Conservation (phyloP, 768 basidiomycete species). For the Naganishia friedmannii region DNA sequence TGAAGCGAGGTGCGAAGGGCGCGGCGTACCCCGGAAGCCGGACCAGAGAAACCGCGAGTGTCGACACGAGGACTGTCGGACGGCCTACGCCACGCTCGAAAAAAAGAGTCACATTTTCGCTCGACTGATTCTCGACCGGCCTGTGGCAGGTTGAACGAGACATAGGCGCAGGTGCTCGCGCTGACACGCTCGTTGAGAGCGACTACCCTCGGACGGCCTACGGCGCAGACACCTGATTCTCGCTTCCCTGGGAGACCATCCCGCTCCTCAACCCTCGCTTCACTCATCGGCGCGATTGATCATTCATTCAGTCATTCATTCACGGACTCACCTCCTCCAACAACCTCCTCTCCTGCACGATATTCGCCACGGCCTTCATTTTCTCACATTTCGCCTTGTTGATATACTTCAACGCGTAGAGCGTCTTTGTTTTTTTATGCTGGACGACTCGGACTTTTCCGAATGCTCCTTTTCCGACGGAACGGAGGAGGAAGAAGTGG, state of each 20-base stretch:
- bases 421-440: slow-evolving; percentile 84
- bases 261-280: background rate
- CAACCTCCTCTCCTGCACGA: slow-evolving; percentile 87
- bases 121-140: too few species aligned
- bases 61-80: too few species aligned
- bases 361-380: slow-evolving; percentile 86
- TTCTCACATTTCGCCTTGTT: slow-evolving; percentile 89
- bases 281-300: background rate
- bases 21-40: too few species aligned
- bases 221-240: background rate
- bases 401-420: slow-evolving; percentile 96
- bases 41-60: too few species aligned
- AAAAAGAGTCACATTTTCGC: too few species aligned
- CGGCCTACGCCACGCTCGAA: too few species aligned
- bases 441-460: slow-evolving; percentile 98
- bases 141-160: too few species aligned
- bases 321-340: slow-evolving; percentile 72
- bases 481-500: slow-evolving; percentile 93
- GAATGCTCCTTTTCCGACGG: slow-evolving; percentile 95
- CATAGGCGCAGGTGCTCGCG: too few species aligned
- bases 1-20: too few species aligned
- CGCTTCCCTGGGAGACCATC: background rate
- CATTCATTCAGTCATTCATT: too few species aligned
- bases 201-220: too few species aligned
- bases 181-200: too few species aligned